Evolutionary conservation across 2,329 filamentous ascomycete species (phyloP), one percentile per base, ranked within the genome.

Genomic region (Didymella pinodella): DNA sequence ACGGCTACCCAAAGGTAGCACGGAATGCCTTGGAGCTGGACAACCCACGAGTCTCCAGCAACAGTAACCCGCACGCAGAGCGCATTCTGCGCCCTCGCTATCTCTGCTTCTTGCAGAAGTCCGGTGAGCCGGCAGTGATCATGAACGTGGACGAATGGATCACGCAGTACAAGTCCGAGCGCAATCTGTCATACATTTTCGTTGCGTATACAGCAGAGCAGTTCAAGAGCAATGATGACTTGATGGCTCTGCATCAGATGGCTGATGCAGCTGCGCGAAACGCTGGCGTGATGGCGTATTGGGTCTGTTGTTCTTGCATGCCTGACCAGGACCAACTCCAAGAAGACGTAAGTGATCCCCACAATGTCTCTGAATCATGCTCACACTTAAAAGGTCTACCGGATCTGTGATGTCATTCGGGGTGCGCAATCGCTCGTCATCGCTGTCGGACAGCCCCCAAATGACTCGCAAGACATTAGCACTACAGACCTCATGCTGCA

Each of bases 331-430:
- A 73, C 47, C 56, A 74, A 60, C 36, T 76, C 44, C 36, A 71
- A 56, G 67, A 77, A 59, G 65, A 77, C 56, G 71, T 69, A 55
- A 32, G 67, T 53, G 16, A 34, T 1, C 3, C 4, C 2, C 11
- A 1, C 22, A 41, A 16, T 16, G 10, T n/a, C 36, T 10, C 1
- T 18, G 10, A 1, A 48, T 7, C 7, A 0, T 6, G 12, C 49
- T 58, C n/a, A 58, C n/a, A 2, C 1, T 10, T 1, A 3, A 2
- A 4, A 75, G 63, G 77, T 82, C 1, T 81, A 80, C 53, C 73
- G 78, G 7, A 82, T 82, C 43, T 78, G 79, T 55, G 81, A 83
- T 55, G 76, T 82, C 4, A 77, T 81, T 7, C 75, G 81, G 12
- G 77, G 75, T 6, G 78, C 80, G 1, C 71, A 78, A 14, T 77